Conservation (phyloP, 768 basidiomycete genomes). For the Clitopilus passeckerianus region DNA sequence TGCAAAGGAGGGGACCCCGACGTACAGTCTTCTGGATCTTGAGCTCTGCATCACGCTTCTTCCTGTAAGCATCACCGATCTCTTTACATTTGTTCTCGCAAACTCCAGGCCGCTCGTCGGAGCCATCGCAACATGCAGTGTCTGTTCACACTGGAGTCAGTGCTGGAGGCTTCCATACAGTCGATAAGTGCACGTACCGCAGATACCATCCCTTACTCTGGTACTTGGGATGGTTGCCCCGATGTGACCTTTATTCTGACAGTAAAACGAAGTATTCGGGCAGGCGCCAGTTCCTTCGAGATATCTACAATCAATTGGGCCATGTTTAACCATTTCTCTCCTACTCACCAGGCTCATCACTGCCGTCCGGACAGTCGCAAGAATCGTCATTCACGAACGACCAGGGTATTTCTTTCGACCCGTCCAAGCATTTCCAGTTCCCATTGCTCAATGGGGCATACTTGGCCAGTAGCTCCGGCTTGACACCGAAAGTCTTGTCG, state of each 20-base stretch:
- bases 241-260: constrained; percentile 83
- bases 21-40: constrained; percentile 79
- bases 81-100: constrained; percentile 78
- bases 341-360: constrained; percentile 82
- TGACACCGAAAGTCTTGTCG: constrained; percentile 54
- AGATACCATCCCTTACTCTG: constrained; percentile 88
- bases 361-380: constrained; percentile 93
- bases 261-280: constrained; percentile 72
- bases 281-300: constrained; percentile 80
- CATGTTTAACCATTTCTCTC: neutral
- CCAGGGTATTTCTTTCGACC: constrained; percentile 74
- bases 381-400: constrained; percentile 88
- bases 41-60: constrained; percentile 63
- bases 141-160: constrained; percentile 43
- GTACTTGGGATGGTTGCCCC: constrained; percentile 75
- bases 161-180: neutral
- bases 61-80: constrained; percentile 66
- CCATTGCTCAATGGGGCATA: constrained; percentile 51
- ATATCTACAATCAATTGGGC: constrained; percentile 3
- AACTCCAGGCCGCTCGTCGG: constrained; percentile 80
- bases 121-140: constrained; percentile 91
- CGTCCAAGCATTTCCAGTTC: constrained; percentile 79
- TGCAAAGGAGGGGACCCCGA: constrained; percentile 1
- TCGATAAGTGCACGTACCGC: constrained; percentile 53
- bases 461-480: constrained; percentile 46